Evolutionary conservation across 2,329 filamentous ascomycete genomes (phyloP).

Genomic region (Orbilia javanica): DNA sequence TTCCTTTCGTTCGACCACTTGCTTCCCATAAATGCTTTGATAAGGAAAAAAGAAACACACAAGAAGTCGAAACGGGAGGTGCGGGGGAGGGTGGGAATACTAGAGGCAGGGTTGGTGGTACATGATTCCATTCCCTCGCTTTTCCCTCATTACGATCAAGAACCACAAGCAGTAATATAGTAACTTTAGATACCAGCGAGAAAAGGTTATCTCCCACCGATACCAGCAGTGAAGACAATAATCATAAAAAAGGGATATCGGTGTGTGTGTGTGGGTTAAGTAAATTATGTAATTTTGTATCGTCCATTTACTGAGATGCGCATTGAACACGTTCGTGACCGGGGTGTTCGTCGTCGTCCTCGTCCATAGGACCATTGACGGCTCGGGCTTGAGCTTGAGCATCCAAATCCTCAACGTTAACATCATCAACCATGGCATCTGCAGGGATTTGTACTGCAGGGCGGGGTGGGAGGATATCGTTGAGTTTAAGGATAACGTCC

Average conservation of each 20-base stretch:
- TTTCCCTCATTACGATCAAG: conserved; percentile 9
- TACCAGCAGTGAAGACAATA: conserved; percentile 1
- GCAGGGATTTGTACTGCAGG: conserved; percentile 74
- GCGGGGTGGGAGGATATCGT: conserved; percentile 83
- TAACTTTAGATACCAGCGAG: not conserved
- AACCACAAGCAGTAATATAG: conserved; percentile 12
- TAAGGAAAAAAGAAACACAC: conserved; percentile 28
- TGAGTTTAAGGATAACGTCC: conserved; percentile 81
- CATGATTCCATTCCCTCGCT: not conserved
- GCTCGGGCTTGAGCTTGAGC: conserved; percentile 74
- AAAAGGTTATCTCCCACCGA: conserved; percentile 7
- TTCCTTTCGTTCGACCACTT: conserved; percentile 35
- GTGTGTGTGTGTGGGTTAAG: not conserved
- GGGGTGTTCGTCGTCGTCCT: conserved; percentile 79
- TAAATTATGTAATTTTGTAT: not conserved
- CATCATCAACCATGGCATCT: conserved; percentile 89
- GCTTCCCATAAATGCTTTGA: conserved; percentile 32
- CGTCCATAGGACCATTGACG: conserved; percentile 79
- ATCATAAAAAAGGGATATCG: not conserved
- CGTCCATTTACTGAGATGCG: conserved; percentile 79
- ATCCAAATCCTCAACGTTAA: conserved; percentile 87
- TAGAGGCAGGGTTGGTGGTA: not conserved
- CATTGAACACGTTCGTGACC: conserved; percentile 86
- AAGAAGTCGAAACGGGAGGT: not conserved
- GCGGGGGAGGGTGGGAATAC: not conserved